Base-by-base conservation (phyloP, 225 moss, liverwort and hornwort genomes). In the Takakia lepidozioides region DNA sequence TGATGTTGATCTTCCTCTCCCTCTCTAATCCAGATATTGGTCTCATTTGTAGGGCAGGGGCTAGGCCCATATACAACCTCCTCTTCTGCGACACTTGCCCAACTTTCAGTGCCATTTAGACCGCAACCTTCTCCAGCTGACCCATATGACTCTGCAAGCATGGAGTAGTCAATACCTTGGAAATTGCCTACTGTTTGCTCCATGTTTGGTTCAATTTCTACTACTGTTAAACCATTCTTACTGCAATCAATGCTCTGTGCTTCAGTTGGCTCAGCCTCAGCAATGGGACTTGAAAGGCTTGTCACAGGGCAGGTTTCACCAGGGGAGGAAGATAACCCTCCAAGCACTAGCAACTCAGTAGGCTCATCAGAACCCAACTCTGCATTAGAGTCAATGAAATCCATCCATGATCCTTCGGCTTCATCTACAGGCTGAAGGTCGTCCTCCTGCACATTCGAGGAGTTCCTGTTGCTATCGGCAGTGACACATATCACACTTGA, bases 31-130 rank as follows among this genome's bases (percentile, higher is more conserved):
- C 10, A 46, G 25, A 23, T 49, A 45, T 48, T 42, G 19, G 42
- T 51, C 55, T 34, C 65, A 48, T 34, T 19, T 13, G 20, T 16
- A 24, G 39, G 66, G 29, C 30, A 49, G 23, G 65, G 72, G 22
- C 72, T 58, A 40, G 55, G 65, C 13, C 55, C 53, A 2, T 30
- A 19, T 3, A 48, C 2, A 48, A 29, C 62, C 46, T 39, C 61
- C 38, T 69, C n/a, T n/a, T n/a, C 23, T 11, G 2, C 65, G 28
- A 66, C 48, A 41, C 3, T 39, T 50, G 59, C 48, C 44, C 66
- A 56, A 25, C 60, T 57, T 34, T 63, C 59, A 44, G 51, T 54
- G 4, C 52, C 71, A 44, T 56, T 22, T 10, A 32, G 3, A 19
- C 11, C 30, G 18, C 26, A 49, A 8, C 32, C 42, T 23, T 43